Evolutionary conservation across 129 eudicot genomes (phyloP).

Genomic region (Helianthus tuberosus): DNA sequence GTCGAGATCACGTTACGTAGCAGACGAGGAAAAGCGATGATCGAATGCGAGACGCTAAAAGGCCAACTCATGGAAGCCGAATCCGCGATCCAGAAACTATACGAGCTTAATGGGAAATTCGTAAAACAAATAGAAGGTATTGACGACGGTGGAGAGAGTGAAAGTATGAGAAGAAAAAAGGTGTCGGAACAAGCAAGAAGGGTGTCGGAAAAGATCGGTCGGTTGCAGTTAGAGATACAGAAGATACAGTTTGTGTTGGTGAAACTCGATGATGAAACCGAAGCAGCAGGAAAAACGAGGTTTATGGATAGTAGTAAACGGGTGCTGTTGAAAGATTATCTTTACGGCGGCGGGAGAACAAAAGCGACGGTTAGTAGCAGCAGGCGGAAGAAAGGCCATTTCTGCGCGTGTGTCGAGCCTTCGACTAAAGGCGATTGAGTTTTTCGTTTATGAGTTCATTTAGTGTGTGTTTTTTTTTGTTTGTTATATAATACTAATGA

Average conservation of each 20-base stretch:
- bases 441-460: conserved; percentile 22
- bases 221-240: conserved; percentile 87
- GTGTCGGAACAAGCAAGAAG: conserved; percentile 72
- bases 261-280: conserved; percentile 65
- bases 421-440: conserved; percentile 57
- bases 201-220: conserved; percentile 81
- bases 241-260: conserved; percentile 76
- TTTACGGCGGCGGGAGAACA: conserved; percentile 61
- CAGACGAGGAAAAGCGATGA: conserved; percentile 54
- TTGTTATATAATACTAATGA: conserved; percentile 19
- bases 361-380: conserved; percentile 26
- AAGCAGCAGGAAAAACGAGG: conserved; percentile 43
- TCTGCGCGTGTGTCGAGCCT: conserved; percentile 90
- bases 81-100: conserved; percentile 57
- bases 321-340: conserved; percentile 72
- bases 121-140: conserved; percentile 46
- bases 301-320: conserved; percentile 60
- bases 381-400: conserved; percentile 50
- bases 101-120: conserved; percentile 68
- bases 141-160: conserved; percentile 34
- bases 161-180: conserved; percentile 53
- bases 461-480: conserved; percentile 36
- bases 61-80: conserved; percentile 83
- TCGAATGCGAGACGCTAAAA: conserved; percentile 62
- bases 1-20: conserved; percentile 51